Evolutionary conservation across 1,284 basidiomycete species (phyloP), one percentile per base, ranked within the genome.

Genomic region (Papiliotrema fonsecae): DNA sequence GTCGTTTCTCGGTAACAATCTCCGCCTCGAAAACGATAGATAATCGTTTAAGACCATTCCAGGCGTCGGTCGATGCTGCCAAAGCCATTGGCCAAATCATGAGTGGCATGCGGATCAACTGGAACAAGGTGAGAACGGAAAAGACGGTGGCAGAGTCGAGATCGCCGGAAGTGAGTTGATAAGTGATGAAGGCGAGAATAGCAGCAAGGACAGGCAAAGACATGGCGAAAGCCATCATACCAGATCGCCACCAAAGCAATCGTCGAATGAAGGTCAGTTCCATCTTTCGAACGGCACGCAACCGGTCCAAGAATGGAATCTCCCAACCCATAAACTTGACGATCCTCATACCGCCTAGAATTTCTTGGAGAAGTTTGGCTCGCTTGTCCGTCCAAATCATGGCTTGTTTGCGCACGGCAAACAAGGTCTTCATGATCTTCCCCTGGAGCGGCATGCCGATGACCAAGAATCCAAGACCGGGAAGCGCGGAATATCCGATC

Each of bases 101-200:
- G 7, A 75, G 57, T 34, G 71, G 68, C 57, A 76, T 66, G 27
- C 73, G 52, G 55, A 69, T 69, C 37, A 74, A 60, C 52, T 73
- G 84, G 79, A 94, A 94, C 18, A 93, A 76, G 0, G 86, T 83
- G 39, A 96, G 76, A 14, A 87, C 87, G 27, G 90, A 79, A 69
- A 94, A 94, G 57, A 93, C 81, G 38, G 68, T 72, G 7, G 71
- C 70, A 2, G 75, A 62, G 48, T 86, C 75, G 44, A 91, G 78
- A 0, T 74, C 54, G 65, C 91, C 84, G 1, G 85, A 82, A 0
- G 82, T 79, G 11, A 81, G 72, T 1, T 82, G 81, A 70, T 93
- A 94, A 1, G 85, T 84, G 49, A 93, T 78, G 64, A 97, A 94
- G 0, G 89, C 82, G 26, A 96, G 62, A 18, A 97, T 87, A 10